Evolutionary conservation across 495 filamentous ascomycete genomes (phyloP), one percentile per base, ranked within the genome.

Genomic region (Aspergillus baeticus): DNA sequence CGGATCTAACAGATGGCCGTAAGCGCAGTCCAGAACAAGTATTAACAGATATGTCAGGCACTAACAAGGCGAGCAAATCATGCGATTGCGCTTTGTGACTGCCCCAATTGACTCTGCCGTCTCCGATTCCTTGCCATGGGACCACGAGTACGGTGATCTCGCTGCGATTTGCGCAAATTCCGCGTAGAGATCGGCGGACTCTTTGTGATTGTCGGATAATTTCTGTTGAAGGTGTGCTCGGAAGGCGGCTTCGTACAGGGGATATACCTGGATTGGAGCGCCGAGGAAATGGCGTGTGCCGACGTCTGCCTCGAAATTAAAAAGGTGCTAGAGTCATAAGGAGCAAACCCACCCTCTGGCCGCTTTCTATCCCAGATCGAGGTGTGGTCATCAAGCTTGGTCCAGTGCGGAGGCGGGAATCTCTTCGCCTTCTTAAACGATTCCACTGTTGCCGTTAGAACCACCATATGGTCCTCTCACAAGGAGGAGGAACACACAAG

Each of bases 381-480:
- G 41, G 22, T 60, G 33, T 61, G 63, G 60, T 74, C 63, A 17
- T 69, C 65, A 8, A 73, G 64, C 6, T 58, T 39, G 0, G 75
- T 78, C 79, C 79, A 81, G 22, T 73, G 71, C 3, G 74, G 71
- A 26, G 79, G 79, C 29, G 79, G 80, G 23, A 80, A 64, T 31
- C 70, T 65, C 29, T 64, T 63, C 45, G 61, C 57, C 34, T 68
- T 67, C 10, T 67, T 65, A 48, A 70, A 73, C 14, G 64, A 48
- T 14, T 59, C 64, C 67, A 72, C 69, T 73, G 31, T 37, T 62
- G 55, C 18, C 37, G 66, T 63, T 47, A 55, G 53, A 17, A 47
- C 10, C 8, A 21, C 63, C 59, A 18, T 63, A 59, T 51, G 10
- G 2, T n/a, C 20, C 63, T 63, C 57, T 53, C 17, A 20, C 21